Percentiles rank a stretch among this genome's conserved stretches.
phyloP scores from a whole-genome alignment of 192 early-diverging fungal species.

The Mortierella alpina region DNA sequence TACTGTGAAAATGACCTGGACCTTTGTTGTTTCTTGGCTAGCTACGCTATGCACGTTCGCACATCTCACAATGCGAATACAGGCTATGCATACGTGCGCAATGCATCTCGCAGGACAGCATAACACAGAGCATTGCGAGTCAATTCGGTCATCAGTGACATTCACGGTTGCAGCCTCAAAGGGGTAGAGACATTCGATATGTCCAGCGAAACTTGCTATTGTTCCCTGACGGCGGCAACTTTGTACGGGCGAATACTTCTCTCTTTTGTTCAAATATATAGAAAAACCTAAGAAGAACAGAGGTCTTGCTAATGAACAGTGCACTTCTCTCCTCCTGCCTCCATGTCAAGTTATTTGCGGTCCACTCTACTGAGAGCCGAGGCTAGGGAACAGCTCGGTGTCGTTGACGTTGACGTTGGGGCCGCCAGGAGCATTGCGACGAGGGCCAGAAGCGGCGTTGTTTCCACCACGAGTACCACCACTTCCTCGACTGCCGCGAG shows the following conservation, averaged over 20 bases:
- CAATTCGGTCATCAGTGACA: too few relatives aligned
- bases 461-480: constrained; percentile 59
- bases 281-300: background rate
- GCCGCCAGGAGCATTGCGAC: constrained; percentile 58
- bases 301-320: background rate
- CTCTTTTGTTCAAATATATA: too few relatives aligned
- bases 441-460: constrained; percentile 66
- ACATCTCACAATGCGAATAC: too few relatives aligned
- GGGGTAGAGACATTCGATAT: too few relatives aligned
- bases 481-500: constrained; percentile 35
- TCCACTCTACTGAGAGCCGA: constrained; percentile 54
- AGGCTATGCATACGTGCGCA: background rate
- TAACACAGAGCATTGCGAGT: too few relatives aligned
- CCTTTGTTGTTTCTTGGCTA: too few relatives aligned
- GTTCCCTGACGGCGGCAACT: too few relatives aligned
- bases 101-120: background rate
- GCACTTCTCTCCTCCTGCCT: background rate
- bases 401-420: constrained; percentile 76
- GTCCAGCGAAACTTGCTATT: too few relatives aligned
- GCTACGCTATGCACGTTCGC: too few relatives aligned
- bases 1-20: too few relatives aligned
- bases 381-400: constrained; percentile 74
- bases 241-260: too few relatives aligned
- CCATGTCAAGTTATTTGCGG: background rate
- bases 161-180: too few relatives aligned